Conservation (phyloP, 495 filamentous ascomycete species). For the Astrocystis sublimbata region DNA sequence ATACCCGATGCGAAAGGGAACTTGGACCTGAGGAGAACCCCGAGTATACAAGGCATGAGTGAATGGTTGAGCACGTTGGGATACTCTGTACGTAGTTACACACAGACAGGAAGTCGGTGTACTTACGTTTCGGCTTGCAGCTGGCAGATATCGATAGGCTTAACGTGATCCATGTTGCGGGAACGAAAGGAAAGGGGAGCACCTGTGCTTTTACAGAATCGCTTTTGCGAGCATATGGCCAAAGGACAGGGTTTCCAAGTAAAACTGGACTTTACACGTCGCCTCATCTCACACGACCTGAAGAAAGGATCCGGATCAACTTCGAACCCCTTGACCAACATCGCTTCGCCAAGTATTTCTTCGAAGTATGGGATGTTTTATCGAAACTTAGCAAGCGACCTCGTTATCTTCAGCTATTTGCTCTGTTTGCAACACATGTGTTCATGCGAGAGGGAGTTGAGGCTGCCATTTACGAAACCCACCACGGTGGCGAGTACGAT, state of each 20-base stretch:
- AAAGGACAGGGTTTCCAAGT: not conserved
- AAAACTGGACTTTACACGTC: not conserved
- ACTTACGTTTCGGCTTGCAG: no score
- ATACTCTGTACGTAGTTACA: no score
- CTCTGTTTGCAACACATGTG: not conserved
- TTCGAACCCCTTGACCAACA: not conserved
- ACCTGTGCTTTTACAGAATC: constrained; percentile 50
- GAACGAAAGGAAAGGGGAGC: constrained; percentile 56
- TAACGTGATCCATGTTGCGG: constrained; percentile 50
- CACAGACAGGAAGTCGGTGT: no score
- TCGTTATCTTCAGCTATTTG: not conserved
- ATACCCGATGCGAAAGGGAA: no score
- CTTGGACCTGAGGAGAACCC: no score
- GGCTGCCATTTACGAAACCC: not conserved
- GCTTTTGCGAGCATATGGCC: constrained; percentile 28
- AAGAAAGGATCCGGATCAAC: not conserved
- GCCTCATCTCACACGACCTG: not conserved
- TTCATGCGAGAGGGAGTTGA: not conserved
- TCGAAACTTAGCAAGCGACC: not conserved
- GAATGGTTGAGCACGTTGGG: no score
- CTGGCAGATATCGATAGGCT: constrained; percentile 8
- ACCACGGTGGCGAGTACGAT: not conserved
- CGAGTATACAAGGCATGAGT: no score
- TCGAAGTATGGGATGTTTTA: not conserved
- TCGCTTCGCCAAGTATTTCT: not conserved